Evolutionary conservation across 441 rosid genomes (phyloP).

Genomic region (Gossypium schwendimanii): DNA sequence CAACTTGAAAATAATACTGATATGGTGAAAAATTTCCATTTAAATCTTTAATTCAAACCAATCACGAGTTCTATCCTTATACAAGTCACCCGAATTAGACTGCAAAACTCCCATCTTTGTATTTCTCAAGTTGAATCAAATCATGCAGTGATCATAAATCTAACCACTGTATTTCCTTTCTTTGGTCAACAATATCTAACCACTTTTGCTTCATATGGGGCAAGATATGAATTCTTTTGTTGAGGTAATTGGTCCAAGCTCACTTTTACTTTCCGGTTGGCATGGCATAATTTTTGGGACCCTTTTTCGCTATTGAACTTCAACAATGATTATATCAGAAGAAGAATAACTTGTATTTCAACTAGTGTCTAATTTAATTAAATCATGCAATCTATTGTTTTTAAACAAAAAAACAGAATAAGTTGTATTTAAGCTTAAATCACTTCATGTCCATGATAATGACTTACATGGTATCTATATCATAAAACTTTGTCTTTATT

Average conservation of each 20-base stretch:
- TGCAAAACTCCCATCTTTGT: not conserved
- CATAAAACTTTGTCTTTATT: not conserved
- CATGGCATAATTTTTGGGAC: constrained; percentile 14
- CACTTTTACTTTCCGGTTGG: constrained; percentile 13
- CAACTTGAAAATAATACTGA: no score
- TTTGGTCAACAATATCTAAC: not conserved
- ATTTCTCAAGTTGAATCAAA: constrained; percentile 1
- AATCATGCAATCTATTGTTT: not conserved
- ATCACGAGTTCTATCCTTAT: no score
- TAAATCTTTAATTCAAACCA: no score
- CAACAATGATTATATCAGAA: not conserved
- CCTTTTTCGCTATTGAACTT: constrained; percentile 12
- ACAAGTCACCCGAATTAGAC: no score
- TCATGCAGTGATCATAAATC: not conserved
- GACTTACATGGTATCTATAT: not conserved
- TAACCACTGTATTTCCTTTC: not conserved
- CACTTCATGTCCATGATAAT: not conserved
- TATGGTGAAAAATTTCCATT: no score
- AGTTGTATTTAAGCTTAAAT: not conserved
- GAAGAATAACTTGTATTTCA: not conserved
- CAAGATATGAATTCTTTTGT: not conserved
- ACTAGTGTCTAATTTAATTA: not conserved
- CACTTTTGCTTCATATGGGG: not conserved
- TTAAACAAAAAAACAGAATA: not conserved
- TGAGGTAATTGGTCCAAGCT: constrained; percentile 13